Conservation (phyloP, 495 filamentous ascomycete genomes). For the Hyaloscypha hepaticicola region DNA sequence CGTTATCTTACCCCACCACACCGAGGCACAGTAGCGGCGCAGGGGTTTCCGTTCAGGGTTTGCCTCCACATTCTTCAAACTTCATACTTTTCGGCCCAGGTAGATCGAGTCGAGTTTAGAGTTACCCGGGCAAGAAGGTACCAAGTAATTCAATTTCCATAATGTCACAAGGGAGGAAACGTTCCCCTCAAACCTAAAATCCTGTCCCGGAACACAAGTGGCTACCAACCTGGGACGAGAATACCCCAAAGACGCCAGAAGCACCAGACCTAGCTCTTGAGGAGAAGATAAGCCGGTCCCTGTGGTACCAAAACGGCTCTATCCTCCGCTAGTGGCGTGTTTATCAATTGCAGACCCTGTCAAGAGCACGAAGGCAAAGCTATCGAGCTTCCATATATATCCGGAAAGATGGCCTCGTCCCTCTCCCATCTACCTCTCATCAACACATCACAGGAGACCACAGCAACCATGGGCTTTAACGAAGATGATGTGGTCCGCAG, state of each 20-base stretch:
- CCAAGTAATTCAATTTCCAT: too few species aligned
- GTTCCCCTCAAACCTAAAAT: not conserved
- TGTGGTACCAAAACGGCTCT: not conserved
- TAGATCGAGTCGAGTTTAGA: too few species aligned
- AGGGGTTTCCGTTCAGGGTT: not conserved
- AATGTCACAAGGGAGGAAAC: not conserved
- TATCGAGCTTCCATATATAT: not conserved
- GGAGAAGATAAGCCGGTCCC: not conserved
- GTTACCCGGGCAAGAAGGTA: too few species aligned
- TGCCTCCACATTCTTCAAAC: not conserved
- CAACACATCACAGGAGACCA: not conserved
- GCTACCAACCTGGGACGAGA: not conserved
- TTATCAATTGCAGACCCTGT: not conserved
- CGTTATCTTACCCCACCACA: not conserved
- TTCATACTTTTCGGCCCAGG: not conserved
- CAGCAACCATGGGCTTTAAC: not conserved
- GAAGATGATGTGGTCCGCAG: slow-evolving; percentile 2
- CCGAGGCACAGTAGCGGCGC: not conserved
- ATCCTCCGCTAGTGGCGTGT: not conserved
- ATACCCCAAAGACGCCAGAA: not conserved
- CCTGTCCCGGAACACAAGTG: not conserved
- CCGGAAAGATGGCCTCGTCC: too few species aligned
- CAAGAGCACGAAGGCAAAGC: not conserved
- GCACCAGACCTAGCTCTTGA: not conserved
- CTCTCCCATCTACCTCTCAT: not conserved